Percentiles rank a stretch among this genome's conserved stretches.
These are phyloP conservation scores for Hansenula lynferdii DNA, from an alignment of 1,139 yeast genomes.

Conservation along the genomic window DNA sequence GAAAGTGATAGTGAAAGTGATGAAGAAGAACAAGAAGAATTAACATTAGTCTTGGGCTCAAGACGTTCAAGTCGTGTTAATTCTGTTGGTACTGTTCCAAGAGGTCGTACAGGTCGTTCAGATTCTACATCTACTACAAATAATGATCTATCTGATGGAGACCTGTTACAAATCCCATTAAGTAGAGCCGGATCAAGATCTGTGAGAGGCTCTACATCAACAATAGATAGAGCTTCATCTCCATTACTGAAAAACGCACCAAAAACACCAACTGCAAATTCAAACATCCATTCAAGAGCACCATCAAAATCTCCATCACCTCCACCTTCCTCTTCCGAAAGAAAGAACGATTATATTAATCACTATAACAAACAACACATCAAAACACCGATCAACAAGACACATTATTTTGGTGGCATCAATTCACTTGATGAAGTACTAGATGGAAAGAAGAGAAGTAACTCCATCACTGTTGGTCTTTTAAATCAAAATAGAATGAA, in stretches of 20 bases:
- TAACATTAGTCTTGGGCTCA: slow-evolving; percentile 2
- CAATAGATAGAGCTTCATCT: slow-evolving; percentile 22
- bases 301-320: slow-evolving; percentile 3
- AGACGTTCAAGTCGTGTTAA: slow-evolving; percentile 2
- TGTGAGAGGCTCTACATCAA: not conserved
- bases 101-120: no score
- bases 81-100: not conserved
- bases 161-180: not conserved
- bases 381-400: slow-evolving; percentile 30
- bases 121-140: not conserved
- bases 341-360: slow-evolving; percentile 32
- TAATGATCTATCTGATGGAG: not conserved
- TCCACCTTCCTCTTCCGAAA: slow-evolving; percentile 1
- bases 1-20: not conserved
- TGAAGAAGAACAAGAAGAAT: slow-evolving; percentile 6
- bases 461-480: slow-evolving; percentile 1
- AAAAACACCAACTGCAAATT: slow-evolving; percentile 23
- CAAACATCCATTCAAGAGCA: slow-evolving; percentile 26
- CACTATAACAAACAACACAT: slow-evolving; percentile 38
- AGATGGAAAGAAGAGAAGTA: not conserved
- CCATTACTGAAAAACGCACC: slow-evolving; percentile 28
- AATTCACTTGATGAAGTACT: slow-evolving; percentile 24
- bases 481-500: not conserved
- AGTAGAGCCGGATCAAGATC: not conserved
- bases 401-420: slow-evolving; percentile 1